phyloP scores from a whole-genome alignment of 768 basidiomycete genomes.

The Lentinula detonsa region DNA sequence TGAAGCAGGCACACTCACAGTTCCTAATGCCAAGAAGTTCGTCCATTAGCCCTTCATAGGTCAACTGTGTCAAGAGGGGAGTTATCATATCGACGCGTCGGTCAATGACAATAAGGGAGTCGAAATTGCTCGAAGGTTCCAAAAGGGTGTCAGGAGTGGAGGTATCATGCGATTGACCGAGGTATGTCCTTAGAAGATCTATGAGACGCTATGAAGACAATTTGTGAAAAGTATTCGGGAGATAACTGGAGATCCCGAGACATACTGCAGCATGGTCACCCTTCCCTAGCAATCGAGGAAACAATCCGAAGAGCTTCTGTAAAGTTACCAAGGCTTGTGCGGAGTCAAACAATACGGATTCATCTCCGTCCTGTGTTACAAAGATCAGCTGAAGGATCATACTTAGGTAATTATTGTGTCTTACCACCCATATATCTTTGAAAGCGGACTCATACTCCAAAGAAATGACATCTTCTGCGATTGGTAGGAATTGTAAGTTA shows the following conservation, averaged over 20 bases:
- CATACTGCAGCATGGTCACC: conserved; percentile 80
- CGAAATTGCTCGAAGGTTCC: conserved; percentile 57
- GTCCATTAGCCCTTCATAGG: conserved; percentile 94
- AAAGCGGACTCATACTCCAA: conserved; percentile 83
- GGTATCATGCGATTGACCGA: conserved; percentile 31
- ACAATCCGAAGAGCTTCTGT: conserved; percentile 80
- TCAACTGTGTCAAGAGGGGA: conserved; percentile 90
- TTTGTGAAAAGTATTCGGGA: background rate
- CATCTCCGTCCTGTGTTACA: conserved; percentile 79
- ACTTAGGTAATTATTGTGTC: conserved; percentile 21
- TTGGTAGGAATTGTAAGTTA: conserved; percentile 88
- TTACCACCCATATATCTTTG: conserved; percentile 86
- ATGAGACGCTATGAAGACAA: conserved; percentile 57
- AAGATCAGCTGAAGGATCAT: conserved; percentile 4
- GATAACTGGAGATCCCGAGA: background rate
- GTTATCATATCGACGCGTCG: conserved; percentile 93
- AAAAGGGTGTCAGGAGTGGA: conserved; percentile 33
- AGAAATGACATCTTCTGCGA: conserved; percentile 90
- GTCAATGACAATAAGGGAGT: conserved; percentile 85
- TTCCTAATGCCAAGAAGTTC: conserved; percentile 89
- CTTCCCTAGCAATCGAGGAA: conserved; percentile 90
- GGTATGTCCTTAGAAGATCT: conserved; percentile 58
- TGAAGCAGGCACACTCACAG: conserved; percentile 42
- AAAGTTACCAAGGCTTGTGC: conserved; percentile 79
- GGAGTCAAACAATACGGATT: conserved; percentile 84